phyloP scores from a whole-genome alignment of 78 protist genomes.

The Dictyostelium firmibasis region DNA sequence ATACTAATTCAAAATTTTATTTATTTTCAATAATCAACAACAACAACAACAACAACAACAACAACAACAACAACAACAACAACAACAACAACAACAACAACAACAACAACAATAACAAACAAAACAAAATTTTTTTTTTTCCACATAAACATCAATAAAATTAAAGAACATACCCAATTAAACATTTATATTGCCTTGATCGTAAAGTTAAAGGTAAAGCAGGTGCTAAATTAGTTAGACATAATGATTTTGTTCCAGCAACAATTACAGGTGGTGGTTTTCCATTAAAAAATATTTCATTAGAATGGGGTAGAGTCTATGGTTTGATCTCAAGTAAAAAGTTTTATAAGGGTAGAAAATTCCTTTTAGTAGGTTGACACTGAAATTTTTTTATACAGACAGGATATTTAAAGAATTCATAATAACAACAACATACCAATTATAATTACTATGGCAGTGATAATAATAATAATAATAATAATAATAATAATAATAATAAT shows the following conservation, averaged over 20 bases:
- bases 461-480: too few relatives aligned
- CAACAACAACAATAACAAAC: too few relatives aligned
- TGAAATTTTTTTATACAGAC: not conserved
- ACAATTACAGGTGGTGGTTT: slow-evolving; percentile 78
- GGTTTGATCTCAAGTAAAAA: slow-evolving; percentile 24
- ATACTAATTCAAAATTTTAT: not conserved
- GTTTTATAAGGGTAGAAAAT: slow-evolving; percentile 52
- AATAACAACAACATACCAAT: too few relatives aligned
- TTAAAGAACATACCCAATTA: slow-evolving; percentile 32
- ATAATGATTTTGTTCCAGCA: slow-evolving; percentile 55
- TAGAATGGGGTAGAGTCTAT: slow-evolving; percentile 63
- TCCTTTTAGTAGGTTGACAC: slow-evolving; percentile 11
- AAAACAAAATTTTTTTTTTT: not conserved
- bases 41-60: too few relatives aligned
- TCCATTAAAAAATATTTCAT: slow-evolving; percentile 23
- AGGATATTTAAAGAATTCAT: not conserved
- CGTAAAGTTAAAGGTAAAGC: slow-evolving; percentile 46
- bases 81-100: too few relatives aligned
- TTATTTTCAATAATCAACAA: not conserved
- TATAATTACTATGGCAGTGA: too few relatives aligned
- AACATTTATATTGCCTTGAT: slow-evolving; percentile 8
- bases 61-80: not conserved
- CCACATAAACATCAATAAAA: not conserved
- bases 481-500: too few relatives aligned
- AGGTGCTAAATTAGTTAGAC: slow-evolving; percentile 56